Evolutionary conservation across 2,329 filamentous ascomycete species (phyloP).

Genomic region (Pyrenochaeta sp.): DNA sequence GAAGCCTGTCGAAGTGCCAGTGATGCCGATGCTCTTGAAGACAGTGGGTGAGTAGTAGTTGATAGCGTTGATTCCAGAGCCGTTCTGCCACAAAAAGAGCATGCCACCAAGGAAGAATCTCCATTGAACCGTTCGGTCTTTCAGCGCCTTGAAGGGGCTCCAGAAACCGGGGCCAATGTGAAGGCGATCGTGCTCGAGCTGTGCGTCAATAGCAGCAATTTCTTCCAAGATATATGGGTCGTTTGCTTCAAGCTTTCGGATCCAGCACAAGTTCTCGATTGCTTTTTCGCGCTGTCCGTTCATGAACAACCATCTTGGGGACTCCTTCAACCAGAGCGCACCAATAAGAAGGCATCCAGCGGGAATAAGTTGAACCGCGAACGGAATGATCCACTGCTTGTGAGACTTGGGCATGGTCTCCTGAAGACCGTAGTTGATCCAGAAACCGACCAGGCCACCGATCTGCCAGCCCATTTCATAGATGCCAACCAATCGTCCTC

Average conservation of each 20-base stretch:
- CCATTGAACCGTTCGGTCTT: slow-evolving; percentile 65
- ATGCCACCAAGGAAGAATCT: slow-evolving; percentile 76
- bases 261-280: slow-evolving; percentile 63
- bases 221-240: slow-evolving; percentile 78
- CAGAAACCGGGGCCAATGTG: slow-evolving; percentile 76
- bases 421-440: slow-evolving; percentile 54
- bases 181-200: slow-evolving; percentile 69
- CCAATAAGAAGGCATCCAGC: slow-evolving; percentile 63
- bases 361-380: slow-evolving; percentile 72
- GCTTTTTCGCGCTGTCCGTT: slow-evolving; percentile 53
- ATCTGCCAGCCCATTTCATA: slow-evolving; percentile 59
- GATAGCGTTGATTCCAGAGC: slow-evolving; percentile 75
- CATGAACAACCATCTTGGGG: slow-evolving; percentile 54
- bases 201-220: slow-evolving; percentile 72
- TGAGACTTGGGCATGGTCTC: slow-evolving; percentile 53
- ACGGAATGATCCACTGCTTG: slow-evolving; percentile 58
- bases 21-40: slow-evolving; percentile 71
- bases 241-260: slow-evolving; percentile 63
- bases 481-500: slow-evolving; percentile 64
- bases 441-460: slow-evolving; percentile 39
- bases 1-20: slow-evolving; percentile 65
- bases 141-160: slow-evolving; percentile 55
- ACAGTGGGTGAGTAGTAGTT: slow-evolving; percentile 79
- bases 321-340: slow-evolving; percentile 54
- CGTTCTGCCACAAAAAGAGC: slow-evolving; percentile 83